These are phyloP conservation scores for Ophiostoma sp. DNA, from an alignment of 2,329 filamentous ascomycete species.

Conservation along the genomic window DNA sequence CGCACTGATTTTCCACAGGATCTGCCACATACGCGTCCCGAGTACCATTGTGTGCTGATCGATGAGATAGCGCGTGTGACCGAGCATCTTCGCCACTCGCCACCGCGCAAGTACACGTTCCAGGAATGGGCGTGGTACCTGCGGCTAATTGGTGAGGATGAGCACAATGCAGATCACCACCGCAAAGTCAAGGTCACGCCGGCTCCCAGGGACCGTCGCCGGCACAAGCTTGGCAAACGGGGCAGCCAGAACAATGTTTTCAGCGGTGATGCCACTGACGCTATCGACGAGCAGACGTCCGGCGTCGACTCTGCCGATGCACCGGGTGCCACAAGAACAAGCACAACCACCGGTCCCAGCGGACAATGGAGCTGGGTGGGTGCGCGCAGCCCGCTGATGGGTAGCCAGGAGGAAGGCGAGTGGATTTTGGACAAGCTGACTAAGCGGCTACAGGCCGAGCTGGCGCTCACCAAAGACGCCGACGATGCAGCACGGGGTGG, in stretches of 20 bases:
- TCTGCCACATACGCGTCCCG: conserved; percentile 40
- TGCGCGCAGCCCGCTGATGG: conserved; percentile 62
- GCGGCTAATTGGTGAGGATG: conserved; percentile 65
- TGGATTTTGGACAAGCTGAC: conserved; percentile 66
- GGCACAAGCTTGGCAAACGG: neutral
- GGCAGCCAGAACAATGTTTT: neutral
- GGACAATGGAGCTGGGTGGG: conserved; percentile 68
- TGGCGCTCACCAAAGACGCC: conserved; percentile 27
- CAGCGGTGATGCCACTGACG: neutral
- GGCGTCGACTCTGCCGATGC: neutral
- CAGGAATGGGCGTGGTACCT: conserved; percentile 86
- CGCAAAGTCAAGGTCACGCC: conserved; percentile 33
- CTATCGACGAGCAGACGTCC: neutral
- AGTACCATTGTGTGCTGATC: conserved; percentile 62
- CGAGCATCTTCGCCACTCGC: conserved; percentile 53
- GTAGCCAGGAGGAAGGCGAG: conserved; percentile 60
- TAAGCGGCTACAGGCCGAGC: conserved; percentile 48
- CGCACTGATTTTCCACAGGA: conserved; percentile 33
- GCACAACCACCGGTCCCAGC: too few relatives aligned
- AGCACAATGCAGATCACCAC: conserved; percentile 47
- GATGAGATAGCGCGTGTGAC: conserved; percentile 64
- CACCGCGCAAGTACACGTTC: conserved; percentile 64
- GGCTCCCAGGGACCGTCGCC: neutral
- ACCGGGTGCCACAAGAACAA: neutral
- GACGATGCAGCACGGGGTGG: neutral